Base-by-base conservation (phyloP, 768 basidiomycete genomes). In the Lactifluus echinatus region DNA sequence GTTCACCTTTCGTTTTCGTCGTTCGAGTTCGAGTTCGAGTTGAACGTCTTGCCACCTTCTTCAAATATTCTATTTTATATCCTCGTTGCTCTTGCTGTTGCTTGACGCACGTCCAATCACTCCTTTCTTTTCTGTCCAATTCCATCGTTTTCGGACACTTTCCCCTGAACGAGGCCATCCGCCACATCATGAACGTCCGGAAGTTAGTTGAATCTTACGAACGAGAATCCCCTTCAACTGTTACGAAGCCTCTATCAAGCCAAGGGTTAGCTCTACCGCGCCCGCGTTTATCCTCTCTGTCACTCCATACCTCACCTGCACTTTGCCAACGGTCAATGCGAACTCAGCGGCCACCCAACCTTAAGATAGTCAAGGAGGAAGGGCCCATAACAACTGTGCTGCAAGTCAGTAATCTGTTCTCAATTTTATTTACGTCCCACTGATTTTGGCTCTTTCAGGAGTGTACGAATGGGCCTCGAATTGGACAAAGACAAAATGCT, bases 121-220 rank as follows among this genome's bases (percentile, higher is more conserved):
- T 44, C 52, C 33, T 53, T 53, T 45, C 2, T 56, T 56, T 44
- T 24, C 2, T 43, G 8, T 42, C 19, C 7, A 26, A 17, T 49
- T 14, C n/a, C n/a, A n/a, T n/a, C n/a, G n/a, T n/a, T n/a, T n/a
- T n/a, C n/a, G n/a, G n/a, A n/a, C n/a, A n/a, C n/a, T 43, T 39
- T 26, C 34, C 3, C 34, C n/a, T 36, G 46, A 21, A 57, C 48
- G 46, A 42, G 53, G 47, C 56, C 45, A 56, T n/a, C 31, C 23
- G 36, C 26, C 28, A 28, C 14, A 17, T 26, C 14, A 59, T 59
- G 58, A 59, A 55, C 42, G 58, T 59, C 24, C 42, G 58, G 39
- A 59, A 50, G 26, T 24, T 55, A 7, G 37, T 59, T 17, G 28
- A 59, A 33, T 59, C 58, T 39, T 59, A 50, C 28, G 58, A 59